These are phyloP conservation scores for Bruguiera hainesii DNA, from an alignment of 441 rosid species.

Conservation along the genomic window DNA sequence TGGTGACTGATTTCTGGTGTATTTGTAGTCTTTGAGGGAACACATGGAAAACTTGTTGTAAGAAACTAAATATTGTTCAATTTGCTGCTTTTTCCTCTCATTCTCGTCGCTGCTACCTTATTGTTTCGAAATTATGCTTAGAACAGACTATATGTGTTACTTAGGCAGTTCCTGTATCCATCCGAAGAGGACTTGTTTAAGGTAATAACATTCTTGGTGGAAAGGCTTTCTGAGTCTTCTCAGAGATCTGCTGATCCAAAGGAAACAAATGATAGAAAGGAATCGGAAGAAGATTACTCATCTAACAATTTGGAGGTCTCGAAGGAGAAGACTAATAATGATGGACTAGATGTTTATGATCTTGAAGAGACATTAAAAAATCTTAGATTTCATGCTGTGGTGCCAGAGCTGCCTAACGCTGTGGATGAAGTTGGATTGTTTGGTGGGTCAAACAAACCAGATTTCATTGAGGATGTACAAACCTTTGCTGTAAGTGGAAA, in stretches of 20 bases:
- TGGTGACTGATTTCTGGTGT: too few species aligned
- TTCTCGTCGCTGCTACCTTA: slow-evolving; percentile 35
- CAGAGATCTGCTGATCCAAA: slow-evolving; percentile 28
- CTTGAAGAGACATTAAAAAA: slow-evolving; percentile 41
- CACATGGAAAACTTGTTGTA: background rate
- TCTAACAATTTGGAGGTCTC: slow-evolving; percentile 16
- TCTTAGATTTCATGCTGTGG: slow-evolving; percentile 35
- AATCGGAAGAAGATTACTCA: slow-evolving; percentile 19
- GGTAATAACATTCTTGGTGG: slow-evolving; percentile 68
- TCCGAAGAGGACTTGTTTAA: slow-evolving; percentile 62
- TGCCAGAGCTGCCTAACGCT: slow-evolving; percentile 27
- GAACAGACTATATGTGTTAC: slow-evolving; percentile 63
- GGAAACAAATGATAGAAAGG: slow-evolving; percentile 23
- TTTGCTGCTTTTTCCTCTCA: slow-evolving; percentile 5
- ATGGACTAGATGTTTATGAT: slow-evolving; percentile 38
- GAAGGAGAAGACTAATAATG: slow-evolving; percentile 25
- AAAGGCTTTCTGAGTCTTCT: slow-evolving; percentile 51
- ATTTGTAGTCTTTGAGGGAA: too few species aligned
- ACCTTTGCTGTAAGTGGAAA: slow-evolving; percentile 6
- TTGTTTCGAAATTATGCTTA: slow-evolving; percentile 49
- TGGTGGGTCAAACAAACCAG: slow-evolving; percentile 9
- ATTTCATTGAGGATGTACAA: slow-evolving; percentile 12
- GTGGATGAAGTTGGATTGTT: slow-evolving; percentile 17
- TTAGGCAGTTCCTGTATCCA: slow-evolving; percentile 92
- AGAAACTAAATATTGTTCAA: background rate